Base-by-base conservation (phyloP, 805 yeast species). In the Naumovozyma dairenensis region DNA sequence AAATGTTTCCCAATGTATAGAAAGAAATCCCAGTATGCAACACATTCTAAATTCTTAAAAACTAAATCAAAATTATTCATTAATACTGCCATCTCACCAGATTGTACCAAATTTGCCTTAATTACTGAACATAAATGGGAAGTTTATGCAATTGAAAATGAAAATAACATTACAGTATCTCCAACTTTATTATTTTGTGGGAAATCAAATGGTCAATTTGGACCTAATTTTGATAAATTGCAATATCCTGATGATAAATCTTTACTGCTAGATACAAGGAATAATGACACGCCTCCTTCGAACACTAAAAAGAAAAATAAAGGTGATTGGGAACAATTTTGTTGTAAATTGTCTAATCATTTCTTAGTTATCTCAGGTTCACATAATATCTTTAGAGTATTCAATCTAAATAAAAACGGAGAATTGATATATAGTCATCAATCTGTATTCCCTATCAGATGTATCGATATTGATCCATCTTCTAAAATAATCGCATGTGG, bases 1-100 rank as follows among this genome's bases (percentile, higher is more conserved):
- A 80, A 77, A 46, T 83, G 89, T 46, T 86, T 84, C 57, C 96
- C 96, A 0, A 72, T 76, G 35, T 82, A 80, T 51, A 67, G 94
- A 38, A 77, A 72, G 40, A 66, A 72, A 32, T 64, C 67, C 32
- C 73, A 73, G 28, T 69, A 67, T 48, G 59, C 64, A 18, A 71
- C 79, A 0, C 77, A 73, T 37, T 57, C 74, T 6, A 66, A 66
- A 31, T 61, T 72, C 35, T 59, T 74, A 21, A 52, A 70, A 32
- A 59, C 69, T 21, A 60, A 65, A 55, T 60, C 74, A 33, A 62
- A 68, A 59, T 40, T 69, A 44, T 60, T 71, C 50, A 64, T 75
- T 43, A 60, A 75, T 57, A 55, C 85, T 34, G 67, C 81, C 38
- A 66, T 74, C 29, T 67, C 92, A 6, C 75, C 77, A 7, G 80